phyloP scores from a whole-genome alignment of 2,329 filamentous ascomycete genomes.

The Claviceps pazoutovae region DNA sequence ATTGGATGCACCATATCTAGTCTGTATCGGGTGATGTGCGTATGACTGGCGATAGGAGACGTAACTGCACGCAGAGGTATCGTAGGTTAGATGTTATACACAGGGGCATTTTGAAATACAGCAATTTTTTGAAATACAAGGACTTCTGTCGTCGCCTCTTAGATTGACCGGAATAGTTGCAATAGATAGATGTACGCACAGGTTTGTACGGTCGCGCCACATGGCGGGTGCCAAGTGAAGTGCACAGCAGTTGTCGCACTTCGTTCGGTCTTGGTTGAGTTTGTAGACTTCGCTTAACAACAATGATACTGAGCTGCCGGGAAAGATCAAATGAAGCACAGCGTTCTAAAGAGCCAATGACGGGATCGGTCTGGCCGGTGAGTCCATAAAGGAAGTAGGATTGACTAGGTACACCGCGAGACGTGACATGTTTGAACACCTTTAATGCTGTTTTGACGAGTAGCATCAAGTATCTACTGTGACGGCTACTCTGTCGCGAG shows the following conservation, averaged over 20 bases:
- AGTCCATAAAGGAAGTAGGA: too few relatives aligned
- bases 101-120: too few relatives aligned
- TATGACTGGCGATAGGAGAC: constrained; percentile 99
- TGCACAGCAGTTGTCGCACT: constrained; percentile 14
- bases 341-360: too few relatives aligned
- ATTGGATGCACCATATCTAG: constrained; percentile 42
- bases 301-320: not conserved
- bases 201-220: constrained; percentile 98
- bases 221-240: constrained; percentile 48
- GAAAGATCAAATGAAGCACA: too few relatives aligned
- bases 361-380: too few relatives aligned
- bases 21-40: constrained; percentile 80
- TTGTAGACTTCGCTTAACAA: not conserved
- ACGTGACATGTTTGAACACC: too few relatives aligned
- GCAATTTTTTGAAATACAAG: too few relatives aligned
- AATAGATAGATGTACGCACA: constrained; percentile 43
- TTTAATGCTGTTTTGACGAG: too few relatives aligned
- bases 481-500: too few relatives aligned
- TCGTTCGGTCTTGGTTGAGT: not conserved
- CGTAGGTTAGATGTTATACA: not conserved
- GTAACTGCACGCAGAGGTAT: constrained; percentile 46
- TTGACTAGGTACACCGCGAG: too few relatives aligned
- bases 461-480: too few relatives aligned
- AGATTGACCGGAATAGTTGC: not conserved
- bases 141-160: too few relatives aligned